These are phyloP conservation scores for Dactylellina drechsleri DNA, from an alignment of 2,329 filamentous ascomycete genomes.

Conservation along the genomic window DNA sequence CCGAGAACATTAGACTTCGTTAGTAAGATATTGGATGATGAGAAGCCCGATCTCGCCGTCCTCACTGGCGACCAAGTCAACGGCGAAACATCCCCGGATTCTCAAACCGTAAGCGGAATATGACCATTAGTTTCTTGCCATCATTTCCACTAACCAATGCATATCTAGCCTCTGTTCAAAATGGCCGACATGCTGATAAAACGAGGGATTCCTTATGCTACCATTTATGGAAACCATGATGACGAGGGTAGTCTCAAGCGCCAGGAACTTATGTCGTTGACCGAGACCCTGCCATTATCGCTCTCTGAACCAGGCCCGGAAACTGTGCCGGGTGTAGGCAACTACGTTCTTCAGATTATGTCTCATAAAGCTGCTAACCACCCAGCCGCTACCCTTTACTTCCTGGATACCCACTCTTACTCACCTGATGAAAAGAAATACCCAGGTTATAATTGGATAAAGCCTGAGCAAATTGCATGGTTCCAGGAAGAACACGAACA, in stretches of 20 bases:
- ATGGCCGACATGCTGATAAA: slow-evolving; percentile 84
- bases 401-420: slow-evolving; percentile 92
- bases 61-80: slow-evolving; percentile 95
- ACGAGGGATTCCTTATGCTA: slow-evolving; percentile 88
- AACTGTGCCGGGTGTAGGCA: slow-evolving; percentile 82
- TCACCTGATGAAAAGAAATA: slow-evolving; percentile 88
- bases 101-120: slow-evolving; percentile 74
- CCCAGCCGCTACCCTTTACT: slow-evolving; percentile 91
- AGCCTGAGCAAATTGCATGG: slow-evolving; percentile 93
- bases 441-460: slow-evolving; percentile 97
- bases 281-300: slow-evolving; percentile 88
- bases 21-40: slow-evolving; percentile 82
- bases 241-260: slow-evolving; percentile 86
- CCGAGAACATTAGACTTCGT: slow-evolving; percentile 91
- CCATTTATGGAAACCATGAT: slow-evolving; percentile 97
- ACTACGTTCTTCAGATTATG: slow-evolving; percentile 91
- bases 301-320: slow-evolving; percentile 84
- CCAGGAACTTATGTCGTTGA: slow-evolving; percentile 81
- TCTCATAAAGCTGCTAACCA: slow-evolving; percentile 81
- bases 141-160: slow-evolving; percentile 46
- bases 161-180: slow-evolving; percentile 83
- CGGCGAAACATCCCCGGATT: slow-evolving; percentile 89
- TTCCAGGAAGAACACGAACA: slow-evolving; percentile 81
- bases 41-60: slow-evolving; percentile 91
- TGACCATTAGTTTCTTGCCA: background rate